phyloP scores from a whole-genome alignment of 1,284 basidiomycete genomes.

The Ganoderma lingzhi region DNA sequence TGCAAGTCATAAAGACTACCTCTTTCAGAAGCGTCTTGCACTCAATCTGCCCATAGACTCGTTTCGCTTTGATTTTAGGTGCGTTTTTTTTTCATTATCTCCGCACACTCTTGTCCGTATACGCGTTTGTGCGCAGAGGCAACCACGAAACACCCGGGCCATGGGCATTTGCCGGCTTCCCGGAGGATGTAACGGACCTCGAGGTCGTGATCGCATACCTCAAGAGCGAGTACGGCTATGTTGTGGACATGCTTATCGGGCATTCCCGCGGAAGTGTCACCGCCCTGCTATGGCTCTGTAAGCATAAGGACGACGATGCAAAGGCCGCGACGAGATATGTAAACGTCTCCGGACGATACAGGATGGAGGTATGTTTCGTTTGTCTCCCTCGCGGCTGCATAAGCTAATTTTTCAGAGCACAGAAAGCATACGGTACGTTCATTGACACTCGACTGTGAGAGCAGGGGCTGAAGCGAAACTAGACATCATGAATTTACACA shows the following conservation, averaged over 20 bases:
- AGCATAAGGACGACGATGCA: conserved; percentile 61
- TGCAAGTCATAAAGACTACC: conserved; percentile 83
- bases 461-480: background rate
- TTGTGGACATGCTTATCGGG: conserved; percentile 70
- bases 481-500: conserved; percentile 39
- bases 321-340: conserved; percentile 63
- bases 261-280: conserved; percentile 79
- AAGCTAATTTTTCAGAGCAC: conserved; percentile 10
- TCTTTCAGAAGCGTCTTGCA: conserved; percentile 81
- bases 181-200: conserved; percentile 70
- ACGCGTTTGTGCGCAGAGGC: conserved; percentile 52
- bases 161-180: conserved; percentile 64
- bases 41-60: conserved; percentile 76
- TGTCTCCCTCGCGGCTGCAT: conserved; percentile 14
- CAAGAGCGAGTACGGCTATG: conserved; percentile 64
- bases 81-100: conserved; percentile 32
- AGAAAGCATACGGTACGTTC: conserved; percentile 36
- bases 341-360: conserved; percentile 76
- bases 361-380: conserved; percentile 67
- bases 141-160: conserved; percentile 78
- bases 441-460: background rate
- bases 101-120: background rate
- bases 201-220: conserved; percentile 70
- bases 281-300: conserved; percentile 72
- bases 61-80: conserved; percentile 89